Base-by-base conservation (phyloP, 441 rosid genomes). In the Cnidoscolus chayamansa region DNA sequence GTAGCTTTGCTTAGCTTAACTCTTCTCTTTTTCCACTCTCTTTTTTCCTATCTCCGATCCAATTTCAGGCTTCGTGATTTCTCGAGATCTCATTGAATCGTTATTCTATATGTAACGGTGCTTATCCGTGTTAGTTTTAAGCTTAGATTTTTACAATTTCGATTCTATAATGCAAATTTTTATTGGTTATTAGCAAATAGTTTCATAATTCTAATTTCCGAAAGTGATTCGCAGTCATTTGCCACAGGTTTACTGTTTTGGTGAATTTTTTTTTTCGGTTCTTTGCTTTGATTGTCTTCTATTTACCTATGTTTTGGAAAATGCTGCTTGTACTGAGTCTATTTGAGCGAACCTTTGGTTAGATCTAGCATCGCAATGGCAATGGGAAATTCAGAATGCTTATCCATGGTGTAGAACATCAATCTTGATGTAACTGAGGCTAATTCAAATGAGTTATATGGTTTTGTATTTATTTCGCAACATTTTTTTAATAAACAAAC, bases 351-450 rank as follows among this genome's bases (percentile, higher is more conserved):
- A 57, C 25, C 4, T 76, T 71, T 61, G 54, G 70, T 19, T 79
- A 72, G 82, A 80, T 86, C 83, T 83, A 78, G 72, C 65, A 56
- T 57, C 12, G 8, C 3, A 32, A 57, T 19, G 64, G 51, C 60
- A 68, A 16, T 30, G 19, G 15, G 65, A 15, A 56, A 49, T 47
- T 66, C 37, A 25, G 65, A 66, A 72, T 47, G 53, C 31, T 35
- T 64, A 74, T 78, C 68, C 73, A 67, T 19, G 7, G 10, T 55
- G 7, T 47, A 4, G 25, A 68, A 57, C 51, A 43, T 68, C 7
- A 50, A 51, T 31, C 30, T 63, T 16, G 62, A 62, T 19, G 17
- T 43, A 11, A 54, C 19, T 15, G 40, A 20, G 62, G 16, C 9
- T 7, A 63, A 50, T 37, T 30, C 19, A 17, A 17, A 32, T 62